Evolutionary conservation across 345 rosid genomes (phyloP).

Genomic region (Salix arbutifolia): DNA sequence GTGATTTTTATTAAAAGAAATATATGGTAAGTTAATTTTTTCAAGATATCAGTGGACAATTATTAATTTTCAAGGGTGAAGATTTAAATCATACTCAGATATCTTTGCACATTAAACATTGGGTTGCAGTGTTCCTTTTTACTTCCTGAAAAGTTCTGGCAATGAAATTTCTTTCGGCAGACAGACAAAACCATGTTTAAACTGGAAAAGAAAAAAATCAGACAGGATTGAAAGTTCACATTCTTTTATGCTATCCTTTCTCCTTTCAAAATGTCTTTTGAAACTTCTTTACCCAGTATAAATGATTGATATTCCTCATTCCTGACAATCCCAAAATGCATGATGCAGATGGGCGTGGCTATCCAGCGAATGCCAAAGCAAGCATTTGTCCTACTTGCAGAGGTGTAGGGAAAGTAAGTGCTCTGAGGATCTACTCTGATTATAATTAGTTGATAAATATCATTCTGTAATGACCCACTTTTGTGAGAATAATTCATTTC

Average conservation of each 20-base stretch:
- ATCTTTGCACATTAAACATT: neutral
- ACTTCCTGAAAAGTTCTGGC: neutral
- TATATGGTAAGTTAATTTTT: neutral
- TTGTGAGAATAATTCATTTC: conserved; percentile 4
- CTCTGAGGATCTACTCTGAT: conserved; percentile 22
- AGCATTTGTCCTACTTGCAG: conserved; percentile 69
- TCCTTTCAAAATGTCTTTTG: neutral
- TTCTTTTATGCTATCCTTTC: neutral
- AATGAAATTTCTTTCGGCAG: neutral
- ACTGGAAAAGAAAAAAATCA: neutral
- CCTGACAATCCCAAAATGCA: conserved; percentile 11
- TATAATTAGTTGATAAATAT: conserved; percentile 14
- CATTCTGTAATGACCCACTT: conserved; percentile 9
- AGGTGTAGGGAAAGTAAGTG: conserved; percentile 81
- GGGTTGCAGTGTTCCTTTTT: neutral
- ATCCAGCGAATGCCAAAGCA: conserved; percentile 53
- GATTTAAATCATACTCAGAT: neutral
- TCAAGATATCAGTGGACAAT: neutral
- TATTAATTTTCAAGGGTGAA: neutral
- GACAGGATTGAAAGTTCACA: neutral
- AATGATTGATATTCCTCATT: conserved; percentile 4
- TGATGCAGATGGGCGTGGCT: conserved; percentile 77
- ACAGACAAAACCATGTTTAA: neutral
- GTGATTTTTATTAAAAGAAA: neutral
- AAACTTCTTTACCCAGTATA: neutral